Conservation (phyloP, 164 flowering plant species). For the Platanus orientalis region DNA sequence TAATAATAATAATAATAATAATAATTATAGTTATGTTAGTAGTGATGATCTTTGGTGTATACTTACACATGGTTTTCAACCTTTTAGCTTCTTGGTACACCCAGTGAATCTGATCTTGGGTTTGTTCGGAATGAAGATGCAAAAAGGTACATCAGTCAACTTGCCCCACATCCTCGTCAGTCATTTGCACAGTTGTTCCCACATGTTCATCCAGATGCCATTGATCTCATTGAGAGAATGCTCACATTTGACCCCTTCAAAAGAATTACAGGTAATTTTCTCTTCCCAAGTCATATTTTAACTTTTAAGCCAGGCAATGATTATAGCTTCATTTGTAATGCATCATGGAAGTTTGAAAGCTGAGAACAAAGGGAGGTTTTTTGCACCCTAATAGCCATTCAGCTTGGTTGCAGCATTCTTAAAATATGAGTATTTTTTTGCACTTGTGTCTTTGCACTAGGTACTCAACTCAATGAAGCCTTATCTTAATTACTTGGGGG, state of each 20-base stretch:
- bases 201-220: slow-evolving; percentile 74
- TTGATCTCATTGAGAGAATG: slow-evolving; percentile 90
- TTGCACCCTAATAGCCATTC: too few species aligned
- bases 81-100: slow-evolving; percentile 83
- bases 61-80: slow-evolving; percentile 9
- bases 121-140: slow-evolving; percentile 75
- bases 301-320: too few species aligned
- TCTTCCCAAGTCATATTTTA: neutral
- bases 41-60: neutral
- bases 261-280: slow-evolving; percentile 74
- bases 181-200: slow-evolving; percentile 49
- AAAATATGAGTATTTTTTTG: too few species aligned
- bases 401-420: too few species aligned
- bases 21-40: neutral
- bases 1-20: too few species aligned
- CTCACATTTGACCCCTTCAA: slow-evolving; percentile 77
- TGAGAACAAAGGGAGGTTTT: too few species aligned
- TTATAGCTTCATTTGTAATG: too few species aligned
- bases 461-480: too few species aligned
- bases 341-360: too few species aligned
- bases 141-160: slow-evolving; percentile 63
- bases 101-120: slow-evolving; percentile 73
- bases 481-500: too few species aligned
- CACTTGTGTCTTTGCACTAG: too few species aligned
- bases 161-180: slow-evolving; percentile 55